phyloP scores from a whole-genome alignment of 169 alveolate genomes.

The Babesia gibsoni region DNA sequence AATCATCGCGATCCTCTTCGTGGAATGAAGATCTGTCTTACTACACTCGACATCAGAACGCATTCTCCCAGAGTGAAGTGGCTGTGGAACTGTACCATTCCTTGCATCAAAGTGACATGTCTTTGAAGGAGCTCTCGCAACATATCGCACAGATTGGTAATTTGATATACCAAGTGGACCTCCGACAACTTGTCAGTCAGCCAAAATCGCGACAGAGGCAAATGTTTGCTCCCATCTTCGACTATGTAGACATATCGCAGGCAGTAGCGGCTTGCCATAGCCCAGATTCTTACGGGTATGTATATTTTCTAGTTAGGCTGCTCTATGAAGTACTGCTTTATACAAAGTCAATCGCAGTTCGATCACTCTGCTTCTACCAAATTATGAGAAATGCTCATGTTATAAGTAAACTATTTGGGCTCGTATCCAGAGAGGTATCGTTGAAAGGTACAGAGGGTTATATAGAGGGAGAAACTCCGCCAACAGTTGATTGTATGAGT shows the following conservation, averaged over 20 bases:
- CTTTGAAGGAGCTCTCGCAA: slow-evolving; percentile 41
- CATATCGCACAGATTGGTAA: slow-evolving; percentile 50
- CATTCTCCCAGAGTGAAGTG: slow-evolving; percentile 35
- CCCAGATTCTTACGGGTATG: slow-evolving; percentile 59
- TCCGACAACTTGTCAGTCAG: slow-evolving; percentile 40
- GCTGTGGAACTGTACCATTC: slow-evolving; percentile 56
- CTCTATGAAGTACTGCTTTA: slow-evolving; percentile 50
- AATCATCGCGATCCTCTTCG: slow-evolving; percentile 3
- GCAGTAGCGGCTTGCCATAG: slow-evolving; percentile 36
- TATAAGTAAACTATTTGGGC: slow-evolving; percentile 20
- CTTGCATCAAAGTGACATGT: slow-evolving; percentile 35
- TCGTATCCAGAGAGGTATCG: slow-evolving; percentile 6
- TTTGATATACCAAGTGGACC: slow-evolving; percentile 42
- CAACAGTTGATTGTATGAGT: not conserved
- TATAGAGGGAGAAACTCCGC: not conserved
- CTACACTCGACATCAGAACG: not conserved
- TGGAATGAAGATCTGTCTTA: not conserved
- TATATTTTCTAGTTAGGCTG: slow-evolving; percentile 51
- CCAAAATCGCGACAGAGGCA: slow-evolving; percentile 42
- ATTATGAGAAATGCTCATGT: slow-evolving; percentile 40
- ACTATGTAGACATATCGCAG: slow-evolving; percentile 27
- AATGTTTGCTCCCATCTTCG: slow-evolving; percentile 54
- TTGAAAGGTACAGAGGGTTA: slow-evolving; percentile 12
- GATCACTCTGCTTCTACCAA: slow-evolving; percentile 43
- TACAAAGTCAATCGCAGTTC: slow-evolving; percentile 54